A percentile compares a stretch with the other conserved stretches of the same genome.
phyloP scores from a whole-genome alignment of 2,329 filamentous ascomycete species.

The Pseudogymnoascus sp. region DNA sequence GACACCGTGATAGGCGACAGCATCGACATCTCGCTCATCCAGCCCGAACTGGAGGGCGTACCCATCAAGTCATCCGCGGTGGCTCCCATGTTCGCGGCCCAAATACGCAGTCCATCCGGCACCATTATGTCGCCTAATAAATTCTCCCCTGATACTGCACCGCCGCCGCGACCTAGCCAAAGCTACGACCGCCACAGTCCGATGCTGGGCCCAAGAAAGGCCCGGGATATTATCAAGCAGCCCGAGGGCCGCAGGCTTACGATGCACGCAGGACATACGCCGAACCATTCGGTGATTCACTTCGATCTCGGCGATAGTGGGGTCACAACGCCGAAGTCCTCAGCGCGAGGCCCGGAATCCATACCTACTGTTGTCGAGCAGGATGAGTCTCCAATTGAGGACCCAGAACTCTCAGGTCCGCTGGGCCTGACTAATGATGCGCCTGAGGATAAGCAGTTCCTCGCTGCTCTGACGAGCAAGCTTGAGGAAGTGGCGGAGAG shows the following conservation, averaged over 20 bases:
- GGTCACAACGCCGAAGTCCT: slow-evolving; percentile 24
- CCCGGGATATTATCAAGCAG: slow-evolving; percentile 21
- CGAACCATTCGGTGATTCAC: slow-evolving; percentile 49
- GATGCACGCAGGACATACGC: slow-evolving; percentile 59
- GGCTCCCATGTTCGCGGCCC: slow-evolving; percentile 29
- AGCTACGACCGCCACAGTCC: slow-evolving; percentile 12
- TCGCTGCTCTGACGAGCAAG: slow-evolving; percentile 44
- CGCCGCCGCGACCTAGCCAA: slow-evolving; percentile 19
- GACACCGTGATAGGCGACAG: slow-evolving; percentile 29
- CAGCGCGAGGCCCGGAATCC: neutral
- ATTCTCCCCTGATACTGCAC: slow-evolving; percentile 22
- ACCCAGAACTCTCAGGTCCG: slow-evolving; percentile 45
- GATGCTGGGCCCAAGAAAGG: slow-evolving; percentile 11
- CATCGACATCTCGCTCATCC: slow-evolving; percentile 53
- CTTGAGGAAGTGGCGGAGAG: slow-evolving; percentile 31
- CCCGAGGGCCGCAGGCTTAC: slow-evolving; percentile 46
- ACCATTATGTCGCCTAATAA: slow-evolving; percentile 22
- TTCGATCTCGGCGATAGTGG: slow-evolving; percentile 40
- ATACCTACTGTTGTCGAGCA: slow-evolving; percentile 11
- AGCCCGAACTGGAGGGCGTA: slow-evolving; percentile 55
- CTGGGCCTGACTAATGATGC: slow-evolving; percentile 51
- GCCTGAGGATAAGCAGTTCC: slow-evolving; percentile 50
- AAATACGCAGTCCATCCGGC: slow-evolving; percentile 25
- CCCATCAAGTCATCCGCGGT: slow-evolving; percentile 50
- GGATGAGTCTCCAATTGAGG: slow-evolving; percentile 23